Evolutionary conservation across 2,329 filamentous ascomycete species (phyloP), one percentile per base, ranked within the genome.

Genomic region (Coniochaeta ligniaria): DNA sequence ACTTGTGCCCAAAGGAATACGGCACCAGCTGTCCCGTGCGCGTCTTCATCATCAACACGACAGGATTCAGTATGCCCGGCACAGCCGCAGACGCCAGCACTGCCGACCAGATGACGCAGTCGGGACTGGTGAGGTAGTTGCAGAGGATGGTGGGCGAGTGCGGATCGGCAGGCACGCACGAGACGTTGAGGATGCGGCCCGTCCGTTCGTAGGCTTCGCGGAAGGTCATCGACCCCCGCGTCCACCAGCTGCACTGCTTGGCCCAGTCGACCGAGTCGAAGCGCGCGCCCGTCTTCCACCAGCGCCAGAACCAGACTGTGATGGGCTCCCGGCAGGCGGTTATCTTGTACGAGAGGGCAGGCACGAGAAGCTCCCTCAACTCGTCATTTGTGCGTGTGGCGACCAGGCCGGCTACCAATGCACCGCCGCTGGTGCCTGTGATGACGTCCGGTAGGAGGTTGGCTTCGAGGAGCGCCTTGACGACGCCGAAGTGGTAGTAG

Each of bases 41-140:
- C 59, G 83, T 90, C 77, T 96, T 96, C 80, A 96, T 93, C 79
- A 91, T 91, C 8, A 99, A 85, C 1, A 99, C 94, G 2, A 96
- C 91, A 0, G 95, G 95, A 70, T 98, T 98, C 38, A 98, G 78
- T 61, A 99, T 98, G 1, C 95, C 95, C 0, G 95, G 95, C 0
- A 99, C 95, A 5, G 95, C 95, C 4, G 95, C 95, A 6, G 93
- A 97, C 0, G 95, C 95, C 52, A 99, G 78, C 3, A 98, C 92
- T 1, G 95, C 94, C 12, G 92, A 96, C 95, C 96, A 99, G 64
- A 99, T 96, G 45, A 99, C 95, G 71, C 95, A 99, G 76, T 99
- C 92, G 0, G 95, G 95, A 24, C 90, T 90, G 1, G 95, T 98
- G 35, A 97, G 83, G 72, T 98, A 96, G 75, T 99, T 99, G 70